These are phyloP conservation scores for Aspergillus proliferans DNA, from an alignment of 2,329 filamentous ascomycete species.

Conservation along the genomic window DNA sequence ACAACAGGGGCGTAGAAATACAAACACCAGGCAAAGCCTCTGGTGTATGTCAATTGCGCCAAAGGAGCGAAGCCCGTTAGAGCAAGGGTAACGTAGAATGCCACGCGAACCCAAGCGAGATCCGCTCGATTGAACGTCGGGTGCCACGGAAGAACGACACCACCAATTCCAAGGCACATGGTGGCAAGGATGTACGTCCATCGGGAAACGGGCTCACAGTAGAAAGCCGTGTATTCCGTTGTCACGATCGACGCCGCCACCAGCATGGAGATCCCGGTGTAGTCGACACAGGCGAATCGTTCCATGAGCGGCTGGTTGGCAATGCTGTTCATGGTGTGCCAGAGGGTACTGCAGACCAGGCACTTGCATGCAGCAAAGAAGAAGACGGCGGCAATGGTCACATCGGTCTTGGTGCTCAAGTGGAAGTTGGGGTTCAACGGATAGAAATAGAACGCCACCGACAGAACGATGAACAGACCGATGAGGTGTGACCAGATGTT, in stretches of 20 bases:
- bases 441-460: constrained; percentile 94
- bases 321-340: constrained; percentile 99
- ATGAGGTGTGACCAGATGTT: constrained; percentile 98
- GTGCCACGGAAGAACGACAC: constrained; percentile 92
- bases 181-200: constrained; percentile 82
- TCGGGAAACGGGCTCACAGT: constrained; percentile 84
- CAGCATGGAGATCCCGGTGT: constrained; percentile 91
- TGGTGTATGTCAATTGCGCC: constrained; percentile 70
- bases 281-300: constrained; percentile 95
- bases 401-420: constrained; percentile 77
- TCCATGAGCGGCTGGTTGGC: constrained; percentile 84
- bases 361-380: constrained; percentile 95
- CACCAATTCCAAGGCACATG: constrained; percentile 71
- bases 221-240: constrained; percentile 97
- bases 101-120: constrained; percentile 87
- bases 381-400: constrained; percentile 87
- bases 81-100: constrained; percentile 83
- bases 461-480: constrained; percentile 78
- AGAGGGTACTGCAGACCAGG: constrained; percentile 87
- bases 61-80: constrained; percentile 85
- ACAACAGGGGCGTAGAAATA: constrained; percentile 84
- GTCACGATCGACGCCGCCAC: constrained; percentile 95
- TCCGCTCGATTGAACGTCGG: constrained; percentile 87
- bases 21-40: constrained; percentile 72
- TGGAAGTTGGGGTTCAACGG: constrained; percentile 81